Conservation (phyloP, 306 rosid genomes). For the Malus sylvestris region DNA sequence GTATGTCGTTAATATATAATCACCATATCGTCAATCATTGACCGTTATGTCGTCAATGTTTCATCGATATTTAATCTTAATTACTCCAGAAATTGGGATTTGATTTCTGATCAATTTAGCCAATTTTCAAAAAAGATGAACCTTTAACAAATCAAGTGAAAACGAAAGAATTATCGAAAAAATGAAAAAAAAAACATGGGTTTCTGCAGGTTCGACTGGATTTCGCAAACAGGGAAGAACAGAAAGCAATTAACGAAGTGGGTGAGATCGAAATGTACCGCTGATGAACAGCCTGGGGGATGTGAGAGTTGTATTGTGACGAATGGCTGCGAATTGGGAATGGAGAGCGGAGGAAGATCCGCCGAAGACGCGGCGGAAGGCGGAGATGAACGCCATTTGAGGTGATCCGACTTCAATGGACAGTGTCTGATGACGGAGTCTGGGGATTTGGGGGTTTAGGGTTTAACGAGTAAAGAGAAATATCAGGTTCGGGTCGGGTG, state of each 20-base stretch:
- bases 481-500: background rate
- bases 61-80: too few species aligned
- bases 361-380: constrained; percentile 36
- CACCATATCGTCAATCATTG: too few species aligned
- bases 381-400: constrained; percentile 49
- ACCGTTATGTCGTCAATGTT: too few species aligned
- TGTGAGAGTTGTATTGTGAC: constrained; percentile 71
- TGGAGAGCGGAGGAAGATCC: constrained; percentile 31
- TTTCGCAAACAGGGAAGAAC: background rate
- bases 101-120: too few species aligned
- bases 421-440: background rate
- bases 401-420: background rate
- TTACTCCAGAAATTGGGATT: too few species aligned
- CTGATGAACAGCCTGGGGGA: constrained; percentile 72
- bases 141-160: background rate
- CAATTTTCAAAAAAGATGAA: background rate
- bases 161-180: background rate
- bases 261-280: constrained; percentile 24
- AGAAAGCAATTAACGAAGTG: background rate
- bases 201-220: too few species aligned
- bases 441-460: constrained; percentile 5
- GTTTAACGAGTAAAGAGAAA: background rate
- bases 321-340: constrained; percentile 32
- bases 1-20: too few species aligned
- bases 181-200: background rate